Conservation (phyloP, 192 early-diverging fungal genomes). For the Spinellus fusiger region DNA sequence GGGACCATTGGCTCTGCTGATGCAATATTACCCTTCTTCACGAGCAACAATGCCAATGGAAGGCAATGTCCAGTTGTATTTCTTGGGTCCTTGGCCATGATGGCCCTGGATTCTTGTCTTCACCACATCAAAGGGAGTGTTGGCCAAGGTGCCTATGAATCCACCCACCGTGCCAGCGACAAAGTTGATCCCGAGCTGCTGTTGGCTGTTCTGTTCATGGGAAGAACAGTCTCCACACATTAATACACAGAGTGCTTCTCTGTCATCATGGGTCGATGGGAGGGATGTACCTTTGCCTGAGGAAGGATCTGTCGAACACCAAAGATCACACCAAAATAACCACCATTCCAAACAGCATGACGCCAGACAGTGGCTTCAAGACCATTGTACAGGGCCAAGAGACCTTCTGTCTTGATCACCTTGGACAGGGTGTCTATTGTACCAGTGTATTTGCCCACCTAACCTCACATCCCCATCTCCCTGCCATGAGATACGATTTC, state of each 20-base stretch:
- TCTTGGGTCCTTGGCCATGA: conserved; percentile 54
- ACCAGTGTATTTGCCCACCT: conserved; percentile 79
- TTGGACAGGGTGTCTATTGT: conserved; percentile 76
- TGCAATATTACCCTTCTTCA: conserved; percentile 93
- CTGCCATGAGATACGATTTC: neutral
- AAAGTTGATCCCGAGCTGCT: conserved; percentile 80
- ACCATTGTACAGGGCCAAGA: conserved; percentile 82
- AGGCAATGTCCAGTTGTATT: conserved; percentile 88
- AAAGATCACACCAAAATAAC: conserved; percentile 87
- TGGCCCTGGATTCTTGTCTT: conserved; percentile 93
- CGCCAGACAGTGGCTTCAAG: conserved; percentile 92
- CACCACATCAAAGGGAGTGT: conserved; percentile 95
- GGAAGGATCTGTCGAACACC: conserved; percentile 67
- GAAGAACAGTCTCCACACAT: neutral
- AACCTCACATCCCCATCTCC: neutral
- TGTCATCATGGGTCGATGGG: neutral
- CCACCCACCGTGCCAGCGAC: conserved; percentile 88
- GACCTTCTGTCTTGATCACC: conserved; percentile 76
- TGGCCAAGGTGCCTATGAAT: conserved; percentile 86
- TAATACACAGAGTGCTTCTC: neutral
- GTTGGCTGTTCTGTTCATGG: conserved; percentile 53
- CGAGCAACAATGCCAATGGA: conserved; percentile 67
- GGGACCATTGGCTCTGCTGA: neutral
- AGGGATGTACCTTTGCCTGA: conserved; percentile 38
- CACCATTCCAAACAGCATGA: conserved; percentile 95